A percentile compares a stretch with the other conserved stretches of the same genome.
Conservation (phyloP, 73 alveolate species). For the Tetrahymena elliotti region DNA sequence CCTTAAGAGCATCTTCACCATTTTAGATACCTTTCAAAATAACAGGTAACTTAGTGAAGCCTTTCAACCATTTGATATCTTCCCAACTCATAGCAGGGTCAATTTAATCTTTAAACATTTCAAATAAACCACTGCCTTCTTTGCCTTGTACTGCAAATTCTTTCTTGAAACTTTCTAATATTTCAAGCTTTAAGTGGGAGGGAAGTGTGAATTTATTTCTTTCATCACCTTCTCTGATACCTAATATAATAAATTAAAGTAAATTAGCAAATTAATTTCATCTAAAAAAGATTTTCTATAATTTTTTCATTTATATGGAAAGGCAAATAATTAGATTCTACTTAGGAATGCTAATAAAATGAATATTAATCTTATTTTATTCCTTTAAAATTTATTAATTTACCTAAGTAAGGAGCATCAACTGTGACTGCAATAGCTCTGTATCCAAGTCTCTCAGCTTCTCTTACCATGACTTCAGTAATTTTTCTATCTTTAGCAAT, state of each 20-base stretch:
- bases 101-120: constrained; percentile 51
- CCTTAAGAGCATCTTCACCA: constrained; percentile 76
- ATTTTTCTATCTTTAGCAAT: constrained; percentile 47
- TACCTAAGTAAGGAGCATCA: constrained; percentile 57
- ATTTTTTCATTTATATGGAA: not conserved
- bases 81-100: constrained; percentile 67
- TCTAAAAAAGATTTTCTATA: not conserved
- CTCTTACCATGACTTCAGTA: constrained; percentile 46
- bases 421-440: constrained; percentile 61
- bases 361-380: not conserved
- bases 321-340: not conserved
- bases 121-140: constrained; percentile 59
- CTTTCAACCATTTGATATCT: constrained; percentile 50
- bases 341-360: not conserved
- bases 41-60: constrained; percentile 59
- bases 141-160: not conserved
- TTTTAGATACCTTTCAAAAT: constrained; percentile 73
- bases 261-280: not conserved
- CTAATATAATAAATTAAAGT: constrained; percentile 15
- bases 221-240: constrained; percentile 71
- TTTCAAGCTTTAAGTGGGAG: constrained; percentile 51
- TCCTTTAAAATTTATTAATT: not conserved
- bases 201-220: constrained; percentile 62
- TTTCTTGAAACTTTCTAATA: constrained; percentile 2
- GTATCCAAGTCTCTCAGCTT: constrained; percentile 64